Conservation (phyloP, 305 asterid genomes). For the Fraxinus sp. region DNA sequence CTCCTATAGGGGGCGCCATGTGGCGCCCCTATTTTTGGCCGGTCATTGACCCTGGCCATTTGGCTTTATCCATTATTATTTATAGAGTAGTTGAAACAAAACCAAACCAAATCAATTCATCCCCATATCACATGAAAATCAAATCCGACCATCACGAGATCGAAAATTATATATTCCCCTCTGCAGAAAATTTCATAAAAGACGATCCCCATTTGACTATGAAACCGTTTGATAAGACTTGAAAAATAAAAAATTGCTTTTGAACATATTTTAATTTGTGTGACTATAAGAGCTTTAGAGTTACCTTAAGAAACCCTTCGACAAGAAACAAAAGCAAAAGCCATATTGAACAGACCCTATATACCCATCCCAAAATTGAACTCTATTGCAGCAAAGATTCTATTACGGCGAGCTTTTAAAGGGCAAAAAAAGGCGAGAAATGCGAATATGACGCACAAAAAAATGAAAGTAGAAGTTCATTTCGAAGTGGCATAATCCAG, state of each 20-base stretch:
- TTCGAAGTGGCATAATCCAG: not conserved
- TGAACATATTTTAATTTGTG: not conserved
- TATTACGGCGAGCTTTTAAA: not conserved
- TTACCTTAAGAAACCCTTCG: not conserved
- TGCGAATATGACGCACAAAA: not conserved
- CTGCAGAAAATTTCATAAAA: not conserved
- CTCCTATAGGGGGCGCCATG: too few species aligned
- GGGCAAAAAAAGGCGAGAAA: not conserved
- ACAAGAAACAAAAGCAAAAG: not conserved
- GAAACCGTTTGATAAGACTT: not conserved
- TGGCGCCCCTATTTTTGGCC: too few species aligned
- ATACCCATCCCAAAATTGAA: not conserved
- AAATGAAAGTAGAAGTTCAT: not conserved
- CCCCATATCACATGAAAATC: not conserved
- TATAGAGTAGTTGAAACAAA: not conserved
- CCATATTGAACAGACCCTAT: not conserved
- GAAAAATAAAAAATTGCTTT: not conserved
- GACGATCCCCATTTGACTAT: not conserved
- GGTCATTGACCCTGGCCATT: too few species aligned
- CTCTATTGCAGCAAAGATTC: not conserved
- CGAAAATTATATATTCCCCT: not conserved
- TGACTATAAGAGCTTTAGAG: not conserved
- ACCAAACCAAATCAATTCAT: not conserved
- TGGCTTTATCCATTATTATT: too few species aligned
- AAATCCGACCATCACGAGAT: not conserved